These are phyloP conservation scores for Botryosphaeria dothidea DNA, from an alignment of 2,329 filamentous ascomycete genomes.

Conservation along the genomic window DNA sequence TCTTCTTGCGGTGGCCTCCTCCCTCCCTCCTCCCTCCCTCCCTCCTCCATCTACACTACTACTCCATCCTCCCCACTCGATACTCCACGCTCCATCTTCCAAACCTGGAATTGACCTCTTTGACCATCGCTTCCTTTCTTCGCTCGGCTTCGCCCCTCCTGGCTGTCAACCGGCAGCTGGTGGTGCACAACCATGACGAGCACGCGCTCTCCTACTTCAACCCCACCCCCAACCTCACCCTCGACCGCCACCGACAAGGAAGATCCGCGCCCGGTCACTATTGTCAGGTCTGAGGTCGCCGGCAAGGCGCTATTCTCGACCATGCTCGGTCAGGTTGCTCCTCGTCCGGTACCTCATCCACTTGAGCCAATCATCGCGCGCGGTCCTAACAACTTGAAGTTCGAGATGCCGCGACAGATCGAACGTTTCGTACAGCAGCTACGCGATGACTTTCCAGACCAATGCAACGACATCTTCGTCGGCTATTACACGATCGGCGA, in stretches of 20 bases:
- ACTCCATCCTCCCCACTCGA: background rate
- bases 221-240: background rate
- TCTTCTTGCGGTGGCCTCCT: background rate
- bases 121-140: too few relatives aligned
- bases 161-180: background rate
- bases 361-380: constrained; percentile 28
- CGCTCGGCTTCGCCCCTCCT: background rate
- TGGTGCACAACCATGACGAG: background rate
- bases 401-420: constrained; percentile 23
- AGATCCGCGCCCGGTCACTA: background rate
- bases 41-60: background rate
- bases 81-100: background rate
- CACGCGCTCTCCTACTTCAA: background rate
- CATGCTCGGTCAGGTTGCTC: background rate
- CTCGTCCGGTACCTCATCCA: constrained; percentile 19
- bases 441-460: constrained; percentile 27
- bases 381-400: constrained; percentile 25
- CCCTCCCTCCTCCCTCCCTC: background rate
- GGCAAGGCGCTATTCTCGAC: constrained; percentile 16
- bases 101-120: too few relatives aligned
- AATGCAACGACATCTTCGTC: constrained; percentile 29
- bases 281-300: background rate
- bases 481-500: constrained; percentile 30
- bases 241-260: background rate
- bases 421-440: constrained; percentile 25